Base-by-base conservation (phyloP, 1,284 basidiomycete genomes). In the Xerocomus amazonicus region DNA sequence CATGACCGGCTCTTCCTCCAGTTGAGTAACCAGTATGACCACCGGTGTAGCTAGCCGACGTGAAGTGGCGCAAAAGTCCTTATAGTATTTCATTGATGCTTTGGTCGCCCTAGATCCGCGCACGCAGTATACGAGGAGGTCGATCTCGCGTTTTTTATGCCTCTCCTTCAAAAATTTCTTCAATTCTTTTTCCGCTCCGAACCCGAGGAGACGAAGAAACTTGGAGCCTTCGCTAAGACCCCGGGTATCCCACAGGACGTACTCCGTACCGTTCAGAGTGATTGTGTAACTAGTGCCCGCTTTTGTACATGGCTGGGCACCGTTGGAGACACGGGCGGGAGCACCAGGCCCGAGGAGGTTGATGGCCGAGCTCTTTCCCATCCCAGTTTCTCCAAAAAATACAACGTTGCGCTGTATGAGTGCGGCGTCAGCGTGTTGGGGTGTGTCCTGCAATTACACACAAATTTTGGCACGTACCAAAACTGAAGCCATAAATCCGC, bases 91-190 rank as follows among this genome's bases (percentile, higher is more conserved):
- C 28, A 40, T 28, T 1, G 38, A 48, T 16, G 54, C 52, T 10
- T 36, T 12, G 8, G 52, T 55, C 8, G 56, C 57, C 43, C 65
- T 58, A 10, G 54, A 45, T 14, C 56, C 65, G 8, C 45, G 64
- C 37, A 65, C 47, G 38, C 67, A 65, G 45, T 49, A 65, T 0
- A 65, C 64, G 17, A 66, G 59, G 43, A 66, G 66, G 50, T 66
- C 60, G 16, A 68, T 52, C 28, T 64, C 59, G 1, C 14, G 33
- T 9, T 4, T 47, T 7, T 23, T 34, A 17, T 58, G 50, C 8
- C 63, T 60, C 40, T 61, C 54, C 38, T 51, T 46, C 14, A 69
- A 51, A 33, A 68, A 52, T 13, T 45, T 53, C 33, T 54, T 57
- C 23, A 65, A 46, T 6, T 53, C 46, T 31, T 42, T 60, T 35